Evolutionary conservation across 192 early-diverging fungal genomes (phyloP).

Genomic region (Dissophora globulifera): DNA sequence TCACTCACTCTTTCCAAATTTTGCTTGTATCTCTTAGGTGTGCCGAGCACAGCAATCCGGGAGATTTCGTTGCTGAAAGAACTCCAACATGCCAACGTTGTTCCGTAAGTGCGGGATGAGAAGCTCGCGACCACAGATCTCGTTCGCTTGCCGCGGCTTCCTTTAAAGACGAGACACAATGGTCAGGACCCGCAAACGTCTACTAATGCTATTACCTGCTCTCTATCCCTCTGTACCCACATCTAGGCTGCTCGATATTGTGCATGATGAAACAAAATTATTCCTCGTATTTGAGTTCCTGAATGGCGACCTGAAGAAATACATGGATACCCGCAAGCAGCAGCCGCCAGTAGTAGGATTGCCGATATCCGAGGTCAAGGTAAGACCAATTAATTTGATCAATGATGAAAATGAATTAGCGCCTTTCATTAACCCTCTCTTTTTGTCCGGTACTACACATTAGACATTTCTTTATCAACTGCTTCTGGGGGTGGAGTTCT

Average conservation of each 20-base stretch:
- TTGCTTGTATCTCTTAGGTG: too few species aligned
- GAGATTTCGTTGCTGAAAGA: slow-evolving; percentile 91
- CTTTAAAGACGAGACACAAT: neutral
- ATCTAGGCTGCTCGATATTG: slow-evolving; percentile 87
- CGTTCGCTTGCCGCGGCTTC: neutral
- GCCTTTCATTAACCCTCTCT: too few species aligned
- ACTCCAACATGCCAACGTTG: slow-evolving; percentile 85
- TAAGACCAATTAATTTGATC: too few species aligned
- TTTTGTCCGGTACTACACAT: too few species aligned
- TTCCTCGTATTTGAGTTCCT: slow-evolving; percentile 97
- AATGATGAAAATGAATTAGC: too few species aligned
- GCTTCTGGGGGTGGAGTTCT: slow-evolving; percentile 89
- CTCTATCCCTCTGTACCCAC: slow-evolving; percentile 6
- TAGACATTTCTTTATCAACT: slow-evolving; percentile 95
- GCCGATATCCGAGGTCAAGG: slow-evolving; percentile 45
- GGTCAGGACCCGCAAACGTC: too few species aligned
- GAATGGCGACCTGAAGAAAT: slow-evolving; percentile 75
- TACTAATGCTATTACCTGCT: too few species aligned
- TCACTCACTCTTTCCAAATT: too few species aligned
- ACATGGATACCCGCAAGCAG: slow-evolving; percentile 43
- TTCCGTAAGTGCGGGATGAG: slow-evolving; percentile 72
- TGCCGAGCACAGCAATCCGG: slow-evolving; percentile 86
- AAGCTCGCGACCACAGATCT: neutral
- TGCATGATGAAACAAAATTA: slow-evolving; percentile 86
- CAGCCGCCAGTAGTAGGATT: slow-evolving; percentile 35